These are phyloP conservation scores for Diplodia mutila DNA, from an alignment of 2,329 filamentous ascomycete genomes.

Conservation along the genomic window DNA sequence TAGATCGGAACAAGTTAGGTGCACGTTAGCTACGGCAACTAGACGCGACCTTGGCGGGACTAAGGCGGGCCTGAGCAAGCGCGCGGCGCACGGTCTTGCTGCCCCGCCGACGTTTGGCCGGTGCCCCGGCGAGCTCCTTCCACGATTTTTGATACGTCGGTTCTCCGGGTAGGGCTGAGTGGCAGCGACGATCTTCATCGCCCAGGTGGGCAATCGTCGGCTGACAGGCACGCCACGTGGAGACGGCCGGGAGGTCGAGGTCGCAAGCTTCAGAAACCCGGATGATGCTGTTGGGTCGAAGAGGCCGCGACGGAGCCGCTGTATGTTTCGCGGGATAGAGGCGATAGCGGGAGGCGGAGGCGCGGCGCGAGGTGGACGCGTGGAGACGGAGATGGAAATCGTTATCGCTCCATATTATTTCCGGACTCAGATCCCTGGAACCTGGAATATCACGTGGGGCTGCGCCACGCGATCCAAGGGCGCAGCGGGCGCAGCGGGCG, in stretches of 20 bases:
- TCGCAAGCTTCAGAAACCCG: background rate
- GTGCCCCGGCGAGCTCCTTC: too few species aligned
- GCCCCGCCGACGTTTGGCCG: too few species aligned
- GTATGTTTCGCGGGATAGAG: background rate
- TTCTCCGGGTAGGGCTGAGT: constrained; percentile 21
- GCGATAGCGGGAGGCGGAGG: too few species aligned
- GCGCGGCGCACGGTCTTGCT: too few species aligned
- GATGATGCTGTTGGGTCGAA: background rate
- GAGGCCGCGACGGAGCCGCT: background rate
- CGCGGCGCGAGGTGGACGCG: background rate
- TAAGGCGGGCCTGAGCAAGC: too few species aligned
- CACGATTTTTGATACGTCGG: background rate
- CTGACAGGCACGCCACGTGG: background rate
- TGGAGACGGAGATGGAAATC: background rate
- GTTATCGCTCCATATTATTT: background rate
- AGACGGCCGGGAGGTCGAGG: background rate
- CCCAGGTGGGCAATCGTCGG: background rate
- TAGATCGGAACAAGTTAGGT: too few species aligned
- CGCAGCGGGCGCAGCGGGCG: background rate
- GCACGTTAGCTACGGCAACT: too few species aligned
- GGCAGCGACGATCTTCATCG: background rate
- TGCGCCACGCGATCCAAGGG: constrained; percentile 6
- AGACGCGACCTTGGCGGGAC: too few species aligned
- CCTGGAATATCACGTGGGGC: constrained; percentile 2
- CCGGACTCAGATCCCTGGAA: background rate